Evolutionary conservation across 1,284 basidiomycete genomes (phyloP).

Genomic region (Tylopilus orsonianus): DNA sequence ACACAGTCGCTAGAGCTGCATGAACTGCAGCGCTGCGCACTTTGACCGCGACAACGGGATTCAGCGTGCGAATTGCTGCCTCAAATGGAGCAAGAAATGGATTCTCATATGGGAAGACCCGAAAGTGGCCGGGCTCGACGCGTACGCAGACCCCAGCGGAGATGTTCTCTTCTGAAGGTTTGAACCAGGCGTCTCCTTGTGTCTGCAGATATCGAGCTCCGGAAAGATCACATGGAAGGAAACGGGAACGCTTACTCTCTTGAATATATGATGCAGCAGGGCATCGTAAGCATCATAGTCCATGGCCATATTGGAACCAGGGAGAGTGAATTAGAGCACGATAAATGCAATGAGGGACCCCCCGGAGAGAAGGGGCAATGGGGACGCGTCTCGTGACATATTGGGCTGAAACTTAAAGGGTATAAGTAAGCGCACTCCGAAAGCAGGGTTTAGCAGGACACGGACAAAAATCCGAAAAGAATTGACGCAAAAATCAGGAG

Average conservation of each 20-base stretch:
- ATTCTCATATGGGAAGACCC: slow-evolving; percentile 75
- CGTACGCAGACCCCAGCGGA: slow-evolving; percentile 64
- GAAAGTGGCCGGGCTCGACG: slow-evolving; percentile 58
- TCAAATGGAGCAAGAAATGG: slow-evolving; percentile 66
- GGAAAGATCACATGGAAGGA: background rate
- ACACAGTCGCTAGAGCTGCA: slow-evolving; percentile 65
- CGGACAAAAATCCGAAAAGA: slow-evolving; percentile 9
- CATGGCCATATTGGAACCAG: slow-evolving; percentile 27
- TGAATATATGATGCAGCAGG: slow-evolving; percentile 36
- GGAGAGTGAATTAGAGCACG: slow-evolving; percentile 18
- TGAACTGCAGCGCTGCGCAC: slow-evolving; percentile 77
- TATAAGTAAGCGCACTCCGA: slow-evolving; percentile 27
- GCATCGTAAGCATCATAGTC: slow-evolving; percentile 37
- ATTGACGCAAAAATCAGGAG: background rate
- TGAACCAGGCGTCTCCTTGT: slow-evolving; percentile 58
- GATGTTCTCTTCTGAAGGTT: slow-evolving; percentile 46
- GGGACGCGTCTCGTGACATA: slow-evolving; percentile 2
- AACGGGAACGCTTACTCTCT: slow-evolving; percentile 12
- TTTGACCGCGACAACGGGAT: slow-evolving; percentile 81
- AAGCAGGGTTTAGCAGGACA: background rate
- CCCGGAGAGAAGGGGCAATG: slow-evolving; percentile 2
- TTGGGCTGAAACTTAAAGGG: background rate
- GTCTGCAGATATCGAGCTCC: slow-evolving; percentile 34
- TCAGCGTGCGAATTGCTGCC: slow-evolving; percentile 67
- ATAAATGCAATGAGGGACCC: slow-evolving; percentile 22